Base-by-base conservation (phyloP, 1,139 yeast species). In the Yamadazyma sp. region DNA sequence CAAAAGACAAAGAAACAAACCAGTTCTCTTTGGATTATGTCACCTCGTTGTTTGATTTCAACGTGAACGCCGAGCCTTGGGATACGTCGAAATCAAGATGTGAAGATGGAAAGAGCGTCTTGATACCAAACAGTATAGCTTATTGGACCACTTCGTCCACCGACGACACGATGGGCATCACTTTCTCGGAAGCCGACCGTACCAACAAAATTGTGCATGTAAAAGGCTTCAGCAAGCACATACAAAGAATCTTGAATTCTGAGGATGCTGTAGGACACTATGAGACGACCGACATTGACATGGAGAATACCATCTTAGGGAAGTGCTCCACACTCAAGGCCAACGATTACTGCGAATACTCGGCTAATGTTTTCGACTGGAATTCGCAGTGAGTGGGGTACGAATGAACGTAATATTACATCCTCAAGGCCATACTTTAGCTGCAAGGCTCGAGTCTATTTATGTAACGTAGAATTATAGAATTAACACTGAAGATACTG, bases 41-140 rank as follows among this genome's bases (percentile, higher is more conserved):
- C 13, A 46, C 52, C 28, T 48, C 56, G 3, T 43, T 53, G 15
- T 24, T 52, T 18, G 59, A 54, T 38, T 53, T 54, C 31, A 51
- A 51, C 36, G 43, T 54, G 13, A 39, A 44, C 17, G 44, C 57
- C 2, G 51, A 48, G 31, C 39, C 57, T 2, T 54, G 59, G 59
- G 30, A 37, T 12, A 25, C 31, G 0, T 29, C 31, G 11, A 31
- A 39, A 5, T 31, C 45, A 2, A 15, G 9, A 6, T 54, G 59
- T 43, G 33, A 31, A 2, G 58, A 53, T 39, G 57, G 57, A 5
- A 52, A 51, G 34, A 48, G 47, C 29, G 57, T 51, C 8, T 40
- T 55, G 33, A 52, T 52, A 7, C 59, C 59, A 1, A 54, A 54
- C 37, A 50, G 56, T 18, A 49, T 55, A 13, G 47, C 55, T 3